These are phyloP conservation scores for Cruciata laevipes DNA, from an alignment of 257 asterid genomes.

Conservation along the genomic window DNA sequence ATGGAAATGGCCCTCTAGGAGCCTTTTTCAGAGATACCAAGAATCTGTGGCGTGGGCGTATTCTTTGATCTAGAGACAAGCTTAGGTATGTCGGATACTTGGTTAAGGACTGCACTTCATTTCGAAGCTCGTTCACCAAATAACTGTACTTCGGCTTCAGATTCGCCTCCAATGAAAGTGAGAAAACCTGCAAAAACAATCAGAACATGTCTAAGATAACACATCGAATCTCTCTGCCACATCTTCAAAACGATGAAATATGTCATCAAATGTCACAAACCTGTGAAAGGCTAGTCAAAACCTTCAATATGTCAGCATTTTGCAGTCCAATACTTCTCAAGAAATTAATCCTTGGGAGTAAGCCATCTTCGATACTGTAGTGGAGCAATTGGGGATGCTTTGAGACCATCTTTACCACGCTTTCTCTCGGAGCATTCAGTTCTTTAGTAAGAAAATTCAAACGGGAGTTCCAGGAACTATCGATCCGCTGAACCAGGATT, in stretches of 20 bases:
- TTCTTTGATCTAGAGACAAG: conserved; percentile 88
- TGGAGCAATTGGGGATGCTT: conserved; percentile 96
- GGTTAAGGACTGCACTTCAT: conserved; percentile 75
- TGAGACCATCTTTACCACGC: conserved; percentile 85
- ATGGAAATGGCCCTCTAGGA: conserved; percentile 91
- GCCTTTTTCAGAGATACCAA: conserved; percentile 83
- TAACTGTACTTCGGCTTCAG: conserved; percentile 88
- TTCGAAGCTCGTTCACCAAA: conserved; percentile 78
- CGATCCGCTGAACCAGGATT: conserved; percentile 91
- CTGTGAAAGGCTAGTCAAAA: conserved; percentile 87
- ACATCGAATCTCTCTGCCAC: not conserved
- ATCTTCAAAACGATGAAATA: not conserved
- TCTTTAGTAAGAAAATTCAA: conserved; percentile 67
- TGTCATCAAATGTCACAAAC: conserved; percentile 20
- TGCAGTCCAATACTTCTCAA: conserved; percentile 76
- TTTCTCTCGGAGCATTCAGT: conserved; percentile 78
- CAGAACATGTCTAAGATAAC: conserved; percentile 1
- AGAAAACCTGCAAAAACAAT: conserved; percentile 58
- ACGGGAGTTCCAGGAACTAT: conserved; percentile 72
- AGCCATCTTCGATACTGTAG: conserved; percentile 83
- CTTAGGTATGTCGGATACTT: conserved; percentile 87
- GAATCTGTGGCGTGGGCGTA: conserved; percentile 88
- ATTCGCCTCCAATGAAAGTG: conserved; percentile 79
- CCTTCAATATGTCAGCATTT: conserved; percentile 68
- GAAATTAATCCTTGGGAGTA: conserved; percentile 74